These are phyloP conservation scores for Lophiostoma macrostomum DNA, from an alignment of 495 filamentous ascomycete species.

Conservation along the genomic window DNA sequence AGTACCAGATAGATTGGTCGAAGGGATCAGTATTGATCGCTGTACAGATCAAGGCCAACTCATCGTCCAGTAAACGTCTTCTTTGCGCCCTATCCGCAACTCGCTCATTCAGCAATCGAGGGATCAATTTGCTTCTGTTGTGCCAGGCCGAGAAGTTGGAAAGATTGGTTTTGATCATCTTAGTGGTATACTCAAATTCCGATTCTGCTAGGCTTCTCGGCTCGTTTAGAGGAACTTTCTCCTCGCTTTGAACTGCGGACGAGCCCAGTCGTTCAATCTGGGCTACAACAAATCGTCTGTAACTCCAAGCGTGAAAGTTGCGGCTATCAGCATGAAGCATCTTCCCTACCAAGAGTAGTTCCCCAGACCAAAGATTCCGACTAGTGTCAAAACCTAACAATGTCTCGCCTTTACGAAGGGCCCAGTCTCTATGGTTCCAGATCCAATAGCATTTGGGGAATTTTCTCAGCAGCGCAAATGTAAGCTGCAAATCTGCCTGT, in stretches of 20 bases:
- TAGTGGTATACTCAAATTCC: slow-evolving; percentile 86
- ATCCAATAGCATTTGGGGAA: slow-evolving; percentile 99
- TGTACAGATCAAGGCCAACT: slow-evolving; percentile 69
- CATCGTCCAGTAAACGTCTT: slow-evolving; percentile 67
- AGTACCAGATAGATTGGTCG: slow-evolving; percentile 95
- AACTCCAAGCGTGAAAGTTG: slow-evolving; percentile 98
- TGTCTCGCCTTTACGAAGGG: slow-evolving; percentile 65
- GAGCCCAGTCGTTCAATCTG: slow-evolving; percentile 57
- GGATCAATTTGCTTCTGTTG: slow-evolving; percentile 77
- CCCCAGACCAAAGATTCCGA: slow-evolving; percentile 71
- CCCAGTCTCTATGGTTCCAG: slow-evolving; percentile 95
- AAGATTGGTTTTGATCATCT: slow-evolving; percentile 76
- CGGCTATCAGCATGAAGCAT: slow-evolving; percentile 83
- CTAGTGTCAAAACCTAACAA: slow-evolving; percentile 55
- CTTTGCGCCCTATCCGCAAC: slow-evolving; percentile 60
- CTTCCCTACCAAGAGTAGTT: slow-evolving; percentile 74
- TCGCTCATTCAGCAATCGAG: slow-evolving; percentile 66
- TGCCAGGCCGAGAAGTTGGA: slow-evolving; percentile 99
- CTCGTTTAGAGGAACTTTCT: too few species aligned
- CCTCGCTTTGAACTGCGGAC: too few species aligned
- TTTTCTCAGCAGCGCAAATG: slow-evolving; percentile 75
- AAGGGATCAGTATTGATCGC: slow-evolving; percentile 82
- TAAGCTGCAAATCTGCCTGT: slow-evolving; percentile 67
- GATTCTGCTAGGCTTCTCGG: slow-evolving; percentile 49
- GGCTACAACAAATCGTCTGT: slow-evolving; percentile 70